A percentile compares a stretch with the other conserved stretches of the same genome.
These are phyloP conservation scores for Monosporascus sp. DNA, from an alignment of 2,329 filamentous ascomycete species.

Conservation along the genomic window DNA sequence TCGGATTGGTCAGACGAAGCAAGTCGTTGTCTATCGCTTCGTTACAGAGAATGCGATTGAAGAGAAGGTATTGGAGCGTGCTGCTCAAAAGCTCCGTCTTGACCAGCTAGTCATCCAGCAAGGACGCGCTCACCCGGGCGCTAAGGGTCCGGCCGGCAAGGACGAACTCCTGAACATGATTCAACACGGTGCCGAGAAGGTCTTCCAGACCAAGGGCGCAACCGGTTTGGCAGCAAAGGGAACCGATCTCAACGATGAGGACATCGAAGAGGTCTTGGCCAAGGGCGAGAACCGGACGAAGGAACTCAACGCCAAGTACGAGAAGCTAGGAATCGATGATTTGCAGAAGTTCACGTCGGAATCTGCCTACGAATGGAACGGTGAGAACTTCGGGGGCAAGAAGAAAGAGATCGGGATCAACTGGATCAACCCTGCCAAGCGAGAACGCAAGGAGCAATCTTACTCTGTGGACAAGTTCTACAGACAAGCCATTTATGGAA, in stretches of 20 bases:
- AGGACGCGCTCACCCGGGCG: constrained; percentile 84
- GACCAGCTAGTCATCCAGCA: constrained; percentile 98
- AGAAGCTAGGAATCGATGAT: constrained; percentile 94
- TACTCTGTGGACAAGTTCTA: constrained; percentile 99
- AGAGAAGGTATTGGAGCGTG: constrained; percentile 94
- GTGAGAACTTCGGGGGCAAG: constrained; percentile 85
- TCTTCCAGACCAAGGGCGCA: constrained; percentile 72
- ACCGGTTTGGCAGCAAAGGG: constrained; percentile 58
- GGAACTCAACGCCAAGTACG: constrained; percentile 87
- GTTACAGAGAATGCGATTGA: constrained; percentile 98
- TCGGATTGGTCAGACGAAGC: constrained; percentile 97
- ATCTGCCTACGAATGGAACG: constrained; percentile 98
- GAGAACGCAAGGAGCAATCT: constrained; percentile 94
- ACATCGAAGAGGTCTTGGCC: constrained; percentile 83
- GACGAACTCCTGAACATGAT: constrained; percentile 98
- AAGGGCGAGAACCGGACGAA: constrained; percentile 87
- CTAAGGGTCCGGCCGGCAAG: constrained; percentile 89
- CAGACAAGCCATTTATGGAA: constrained; percentile 74
- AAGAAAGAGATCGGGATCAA: constrained; percentile 89
- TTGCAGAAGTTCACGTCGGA: constrained; percentile 97
- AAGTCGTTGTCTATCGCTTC: constrained; percentile 93
- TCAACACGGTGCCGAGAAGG: constrained; percentile 93
- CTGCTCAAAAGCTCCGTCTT: constrained; percentile 91
- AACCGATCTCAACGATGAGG: constrained; percentile 70
- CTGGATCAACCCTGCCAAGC: constrained; percentile 98